phyloP scores from a whole-genome alignment of 2,329 filamentous ascomycete genomes.

The Helminthosporium solani region DNA sequence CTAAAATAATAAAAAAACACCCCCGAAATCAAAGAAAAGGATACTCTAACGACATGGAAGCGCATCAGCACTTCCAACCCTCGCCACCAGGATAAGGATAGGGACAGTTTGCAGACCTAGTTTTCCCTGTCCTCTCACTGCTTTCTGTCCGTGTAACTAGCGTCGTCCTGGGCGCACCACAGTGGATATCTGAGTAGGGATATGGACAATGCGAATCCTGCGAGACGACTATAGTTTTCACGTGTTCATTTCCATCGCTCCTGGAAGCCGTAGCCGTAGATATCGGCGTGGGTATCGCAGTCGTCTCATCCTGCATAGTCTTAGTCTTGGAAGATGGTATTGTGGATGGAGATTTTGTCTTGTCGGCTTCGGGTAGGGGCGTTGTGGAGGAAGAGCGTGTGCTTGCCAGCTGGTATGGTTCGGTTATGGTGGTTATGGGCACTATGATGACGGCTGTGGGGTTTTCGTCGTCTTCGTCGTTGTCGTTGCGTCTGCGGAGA shows the following conservation, averaged over 20 bases:
- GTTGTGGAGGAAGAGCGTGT: neutral
- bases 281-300: neutral
- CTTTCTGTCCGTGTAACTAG: slow-evolving; percentile 10
- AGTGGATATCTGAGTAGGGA: slow-evolving; percentile 27
- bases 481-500: neutral
- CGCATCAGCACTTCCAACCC: slow-evolving; percentile 1
- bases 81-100: slow-evolving; percentile 14
- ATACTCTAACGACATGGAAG: neutral
- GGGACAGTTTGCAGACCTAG: slow-evolving; percentile 16
- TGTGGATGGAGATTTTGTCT: neutral
- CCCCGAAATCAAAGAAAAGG: neutral
- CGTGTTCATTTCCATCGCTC: neutral
- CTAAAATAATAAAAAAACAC: neutral
- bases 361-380: neutral
- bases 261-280: neutral
- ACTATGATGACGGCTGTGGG: too few relatives aligned
- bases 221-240: slow-evolving; percentile 9
- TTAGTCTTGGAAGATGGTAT: neutral
- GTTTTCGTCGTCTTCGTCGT: neutral
- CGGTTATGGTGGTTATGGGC: too few relatives aligned
- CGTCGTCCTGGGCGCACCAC: slow-evolving; percentile 18
- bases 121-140: slow-evolving; percentile 4
- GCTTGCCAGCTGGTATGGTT: neutral
- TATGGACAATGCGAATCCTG: slow-evolving; percentile 30
- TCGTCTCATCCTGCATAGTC: neutral